phyloP scores from a whole-genome alignment of 208 protist genomes.

The Trypanosoma lewisi region DNA sequence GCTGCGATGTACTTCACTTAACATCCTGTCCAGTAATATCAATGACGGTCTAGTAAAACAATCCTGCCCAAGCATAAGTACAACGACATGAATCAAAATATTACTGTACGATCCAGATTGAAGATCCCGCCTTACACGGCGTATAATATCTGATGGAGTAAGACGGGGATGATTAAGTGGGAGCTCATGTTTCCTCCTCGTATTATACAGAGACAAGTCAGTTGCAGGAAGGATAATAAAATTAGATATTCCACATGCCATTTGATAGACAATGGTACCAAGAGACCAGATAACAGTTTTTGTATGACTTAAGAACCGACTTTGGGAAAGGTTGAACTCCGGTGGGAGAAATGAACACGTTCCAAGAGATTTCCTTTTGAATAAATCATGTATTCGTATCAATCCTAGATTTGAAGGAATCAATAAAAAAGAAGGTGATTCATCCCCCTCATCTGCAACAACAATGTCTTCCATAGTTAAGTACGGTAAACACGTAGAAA shows the following conservation, averaged over 20 bases:
- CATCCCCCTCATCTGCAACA: conserved; percentile 30
- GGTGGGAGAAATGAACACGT: conserved; percentile 6
- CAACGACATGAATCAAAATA: conserved; percentile 37
- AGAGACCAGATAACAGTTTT: conserved; percentile 58
- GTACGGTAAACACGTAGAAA: conserved; percentile 15
- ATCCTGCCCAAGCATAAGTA: conserved; percentile 69
- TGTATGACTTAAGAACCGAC: conserved; percentile 1
- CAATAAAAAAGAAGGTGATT: conserved; percentile 35
- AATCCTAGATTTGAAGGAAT: not conserved
- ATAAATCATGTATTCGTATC: not conserved
- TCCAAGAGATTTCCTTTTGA: not conserved
- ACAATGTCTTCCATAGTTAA: conserved; percentile 47
- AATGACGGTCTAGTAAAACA: conserved; percentile 55
- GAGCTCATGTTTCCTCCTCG: conserved; percentile 15
- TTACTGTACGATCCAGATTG: conserved; percentile 48
- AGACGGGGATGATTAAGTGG: conserved; percentile 54
- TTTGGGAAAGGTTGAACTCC: not conserved
- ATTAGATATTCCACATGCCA: conserved; percentile 35
- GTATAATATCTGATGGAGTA: conserved; percentile 46
- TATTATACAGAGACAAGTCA: not conserved
- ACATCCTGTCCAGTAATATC: conserved; percentile 33
- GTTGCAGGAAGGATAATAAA: conserved; percentile 9
- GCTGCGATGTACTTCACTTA: conserved; percentile 56
- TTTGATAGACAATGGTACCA: conserved; percentile 46
- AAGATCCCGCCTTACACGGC: conserved; percentile 39